Evolutionary conservation across 176 grass and related monocot species (phyloP).

Genomic region (Puccinellia tenuiflora): DNA sequence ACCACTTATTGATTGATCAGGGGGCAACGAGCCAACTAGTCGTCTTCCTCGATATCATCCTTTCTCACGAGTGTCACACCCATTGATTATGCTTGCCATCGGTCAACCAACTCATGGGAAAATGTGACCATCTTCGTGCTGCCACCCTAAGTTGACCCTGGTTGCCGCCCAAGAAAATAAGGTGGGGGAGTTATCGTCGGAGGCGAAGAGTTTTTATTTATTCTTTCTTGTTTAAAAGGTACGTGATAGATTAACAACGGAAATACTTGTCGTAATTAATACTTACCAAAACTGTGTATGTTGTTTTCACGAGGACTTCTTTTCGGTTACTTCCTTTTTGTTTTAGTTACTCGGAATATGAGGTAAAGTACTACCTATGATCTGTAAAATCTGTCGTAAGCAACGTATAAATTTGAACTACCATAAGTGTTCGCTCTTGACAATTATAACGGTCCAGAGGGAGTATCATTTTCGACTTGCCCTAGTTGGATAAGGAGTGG

Average conservation of each 20-base stretch:
- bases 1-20: background rate
- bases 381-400: no score
- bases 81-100: background rate
- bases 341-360: background rate
- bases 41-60: background rate
- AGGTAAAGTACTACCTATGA: no score
- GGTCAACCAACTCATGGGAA: background rate
- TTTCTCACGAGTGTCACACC: background rate
- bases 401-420: no score
- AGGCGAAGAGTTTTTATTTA: background rate
- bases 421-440: no score
- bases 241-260: background rate
- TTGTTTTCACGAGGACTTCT: no score
- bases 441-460: no score
- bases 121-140: background rate
- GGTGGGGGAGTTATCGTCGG: no score
- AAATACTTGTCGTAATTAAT: background rate
- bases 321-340: background rate
- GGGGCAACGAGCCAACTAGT: background rate
- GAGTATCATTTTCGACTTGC: background rate
- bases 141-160: no score
- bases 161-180: background rate
- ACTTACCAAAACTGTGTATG: no score
- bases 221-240: background rate
- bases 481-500: background rate